Evolutionary conservation across 345 rosid genomes (phyloP).

Genomic region (Melastoma malabathricum): DNA sequence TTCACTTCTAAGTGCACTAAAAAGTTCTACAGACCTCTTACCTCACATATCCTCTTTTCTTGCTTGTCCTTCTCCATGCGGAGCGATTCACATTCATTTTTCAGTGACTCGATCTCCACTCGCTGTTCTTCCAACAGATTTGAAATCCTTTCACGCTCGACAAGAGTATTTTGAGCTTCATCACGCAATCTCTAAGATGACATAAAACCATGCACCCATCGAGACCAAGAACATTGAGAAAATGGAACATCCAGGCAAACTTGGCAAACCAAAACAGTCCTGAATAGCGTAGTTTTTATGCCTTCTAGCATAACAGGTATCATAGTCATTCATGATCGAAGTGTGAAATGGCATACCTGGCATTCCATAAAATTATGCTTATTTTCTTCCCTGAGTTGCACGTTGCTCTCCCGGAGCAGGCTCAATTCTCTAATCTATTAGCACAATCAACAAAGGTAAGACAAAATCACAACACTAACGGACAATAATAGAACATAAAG

Average conservation of each 20-base stretch:
- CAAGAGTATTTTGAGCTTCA: slow-evolving; percentile 44
- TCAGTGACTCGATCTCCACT: slow-evolving; percentile 52
- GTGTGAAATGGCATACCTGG: slow-evolving; percentile 36
- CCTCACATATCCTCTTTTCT: slow-evolving; percentile 69
- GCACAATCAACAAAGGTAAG: slow-evolving; percentile 7
- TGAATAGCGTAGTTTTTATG: too few species aligned
- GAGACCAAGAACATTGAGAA: not conserved
- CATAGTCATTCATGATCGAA: not conserved
- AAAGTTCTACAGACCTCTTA: slow-evolving; percentile 11
- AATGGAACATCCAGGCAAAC: not conserved
- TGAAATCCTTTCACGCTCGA: slow-evolving; percentile 36
- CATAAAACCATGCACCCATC: not conserved
- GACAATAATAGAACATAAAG: too few species aligned
- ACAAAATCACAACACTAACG: too few species aligned
- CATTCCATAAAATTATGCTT: slow-evolving; percentile 93
- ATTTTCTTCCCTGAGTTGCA: slow-evolving; percentile 95
- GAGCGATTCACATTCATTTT: slow-evolving; percentile 58
- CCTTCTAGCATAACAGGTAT: too few species aligned
- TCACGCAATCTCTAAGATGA: slow-evolving; percentile 62
- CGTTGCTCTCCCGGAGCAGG: slow-evolving; percentile 87
- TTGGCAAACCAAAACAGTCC: too few species aligned
- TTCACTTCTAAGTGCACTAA: slow-evolving; percentile 4
- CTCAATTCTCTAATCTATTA: slow-evolving; percentile 76
- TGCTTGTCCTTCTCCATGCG: slow-evolving; percentile 43
- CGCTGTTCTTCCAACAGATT: slow-evolving; percentile 43